These are phyloP conservation scores for Pseudonectria foliicola DNA, from an alignment of 2,329 filamentous ascomycete genomes.

Conservation along the genomic window DNA sequence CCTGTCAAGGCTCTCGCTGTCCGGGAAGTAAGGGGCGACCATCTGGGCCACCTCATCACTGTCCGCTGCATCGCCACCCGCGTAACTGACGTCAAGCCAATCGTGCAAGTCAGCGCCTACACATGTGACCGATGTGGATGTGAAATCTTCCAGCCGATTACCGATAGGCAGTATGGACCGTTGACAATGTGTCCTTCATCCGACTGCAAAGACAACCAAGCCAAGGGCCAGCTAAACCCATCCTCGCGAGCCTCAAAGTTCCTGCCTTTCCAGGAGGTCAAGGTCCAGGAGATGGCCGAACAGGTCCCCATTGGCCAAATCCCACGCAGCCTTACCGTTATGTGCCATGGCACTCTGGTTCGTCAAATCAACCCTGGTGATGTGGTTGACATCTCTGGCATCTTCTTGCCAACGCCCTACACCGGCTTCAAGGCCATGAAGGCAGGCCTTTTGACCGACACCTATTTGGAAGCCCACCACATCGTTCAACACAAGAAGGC, in stretches of 20 bases:
- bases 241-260: conserved; percentile 97
- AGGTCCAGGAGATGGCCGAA: conserved; percentile 98
- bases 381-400: conserved; percentile 86
- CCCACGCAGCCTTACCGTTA: conserved; percentile 79
- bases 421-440: conserved; percentile 98
- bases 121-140: conserved; percentile 94
- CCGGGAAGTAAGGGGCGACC: conserved; percentile 83
- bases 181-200: conserved; percentile 78
- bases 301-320: conserved; percentile 98
- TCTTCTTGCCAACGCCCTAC: conserved; percentile 95
- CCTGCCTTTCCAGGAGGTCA: conserved; percentile 94
- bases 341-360: conserved; percentile 82
- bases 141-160: conserved; percentile 95
- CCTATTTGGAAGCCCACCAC: conserved; percentile 90
- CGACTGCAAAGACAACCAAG: conserved; percentile 86
- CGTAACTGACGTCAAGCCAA: conserved; percentile 95
- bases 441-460: conserved; percentile 93
- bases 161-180: conserved; percentile 83
- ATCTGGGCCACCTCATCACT: conserved; percentile 89
- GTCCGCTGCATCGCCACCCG: conserved; percentile 89
- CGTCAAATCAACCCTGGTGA: conserved; percentile 89
- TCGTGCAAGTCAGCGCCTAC: conserved; percentile 96
- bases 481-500: conserved; percentile 97
- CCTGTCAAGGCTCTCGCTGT: conserved; percentile 69
- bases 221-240: conserved; percentile 87